Base-by-base conservation (phyloP, 1,284 basidiomycete species). In the Ustilago xerochloae region DNA sequence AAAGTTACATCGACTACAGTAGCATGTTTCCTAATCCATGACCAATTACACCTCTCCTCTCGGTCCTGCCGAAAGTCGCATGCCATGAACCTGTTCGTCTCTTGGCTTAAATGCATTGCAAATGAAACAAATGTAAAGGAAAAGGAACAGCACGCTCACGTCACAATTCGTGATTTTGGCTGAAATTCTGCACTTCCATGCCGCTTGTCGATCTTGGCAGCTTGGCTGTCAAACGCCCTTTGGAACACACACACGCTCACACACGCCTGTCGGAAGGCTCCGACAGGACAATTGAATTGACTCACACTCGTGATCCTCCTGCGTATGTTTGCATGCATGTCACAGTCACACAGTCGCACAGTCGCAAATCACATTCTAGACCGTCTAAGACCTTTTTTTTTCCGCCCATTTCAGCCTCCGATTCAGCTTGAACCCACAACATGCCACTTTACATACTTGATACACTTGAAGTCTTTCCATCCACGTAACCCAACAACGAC, bases 131-230 rank as follows among this genome's bases (percentile, higher is more conserved):
- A n/a, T 36, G 35, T 36, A 36, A n/a, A n/a, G 3, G 35, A 36
- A 36, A 36, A 36, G 12, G 28, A 24, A 22, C 46, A 16, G 46
- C 46, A 57, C 26, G 36, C 55, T 41, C 33, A 57, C 55, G 55
- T 57, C 55, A 57, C 55, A n/a, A n/a, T n/a, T n/a, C n/a, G n/a
- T n/a, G n/a, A n/a, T 24, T 30, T 28, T 1, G 9, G 15, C 10
- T 22, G n/a, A n/a, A 13, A 48, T 13, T 22, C n/a, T 50, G 50
- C 51, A 48, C 53, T 48, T 33, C 47, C 57, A 60, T 60, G 57
- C 41, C 47, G 38, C 18, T 20, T 33, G 63, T 65, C 63, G 63
- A 65, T 65, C 63, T 65, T 65, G 63, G 63, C 63, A 51, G 26
- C 38, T 29, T 26, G 45, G 36, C 54, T 47, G 48, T 41, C 53